These are phyloP conservation scores for Linnemannia exigua DNA, from an alignment of 192 early-diverging fungal species.

Conservation along the genomic window DNA sequence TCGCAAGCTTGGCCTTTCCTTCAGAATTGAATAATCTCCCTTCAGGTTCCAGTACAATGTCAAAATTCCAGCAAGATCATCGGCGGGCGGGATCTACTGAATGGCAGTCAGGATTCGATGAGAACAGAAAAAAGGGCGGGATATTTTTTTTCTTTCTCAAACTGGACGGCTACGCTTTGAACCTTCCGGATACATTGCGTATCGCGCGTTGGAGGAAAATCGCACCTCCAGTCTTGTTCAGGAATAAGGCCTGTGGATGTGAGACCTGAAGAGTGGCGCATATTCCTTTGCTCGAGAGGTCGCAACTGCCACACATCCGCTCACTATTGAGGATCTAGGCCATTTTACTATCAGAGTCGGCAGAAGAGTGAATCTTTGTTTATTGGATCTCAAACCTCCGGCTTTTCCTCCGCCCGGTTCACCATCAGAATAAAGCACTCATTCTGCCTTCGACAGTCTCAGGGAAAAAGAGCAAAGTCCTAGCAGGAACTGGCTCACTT, in stretches of 20 bases:
- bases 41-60: background rate
- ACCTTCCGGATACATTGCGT: too few relatives aligned
- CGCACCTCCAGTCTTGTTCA: too few relatives aligned
- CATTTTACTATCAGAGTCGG: background rate
- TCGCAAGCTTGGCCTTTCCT: too few relatives aligned
- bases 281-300: background rate
- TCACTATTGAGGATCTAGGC: slow-evolving; percentile 1
- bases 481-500: background rate
- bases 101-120: slow-evolving; percentile 17
- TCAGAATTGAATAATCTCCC: background rate
- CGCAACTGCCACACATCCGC: slow-evolving; percentile 2
- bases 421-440: background rate
- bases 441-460: background rate
- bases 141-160: slow-evolving; percentile 21
- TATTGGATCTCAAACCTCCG: background rate
- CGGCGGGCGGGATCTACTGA: background rate
- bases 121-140: slow-evolving; percentile 9
- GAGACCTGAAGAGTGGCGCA: too few relatives aligned
- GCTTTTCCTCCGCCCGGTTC: background rate
- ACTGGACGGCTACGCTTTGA: background rate
- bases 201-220: too few relatives aligned
- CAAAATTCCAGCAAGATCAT: slow-evolving; percentile 4
- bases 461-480: background rate
- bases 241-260: too few relatives aligned
- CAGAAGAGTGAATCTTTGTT: background rate